Evolutionary conservation across 2,329 filamentous ascomycete genomes (phyloP), one percentile per base, ranked within the genome.

Genomic region (Alternaria sp.): DNA sequence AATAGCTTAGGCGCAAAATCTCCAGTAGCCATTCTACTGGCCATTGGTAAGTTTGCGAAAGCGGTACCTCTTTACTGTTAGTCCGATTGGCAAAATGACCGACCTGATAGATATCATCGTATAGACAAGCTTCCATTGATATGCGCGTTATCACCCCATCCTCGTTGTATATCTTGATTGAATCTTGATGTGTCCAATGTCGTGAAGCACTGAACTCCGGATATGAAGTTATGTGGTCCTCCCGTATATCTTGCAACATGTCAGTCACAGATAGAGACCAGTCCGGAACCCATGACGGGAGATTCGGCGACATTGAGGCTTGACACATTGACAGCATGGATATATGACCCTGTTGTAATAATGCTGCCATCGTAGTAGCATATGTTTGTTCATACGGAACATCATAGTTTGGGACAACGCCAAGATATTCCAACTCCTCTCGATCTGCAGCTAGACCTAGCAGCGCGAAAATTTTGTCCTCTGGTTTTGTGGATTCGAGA

Each of bases 381-480:
- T 55, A 55, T 22, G 14, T 55, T 20, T 55, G 43, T 46, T 55
- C 16, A 8, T 40, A 46, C 5, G 43, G 16, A 18, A 46, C 38
- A 28, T 20, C 20, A 30, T 55, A 69, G 18, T 63, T 52, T 18
- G 60, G 62, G 20, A 61, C 41, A 5, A 65, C 50, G 2, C 54
- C 62, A 28, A 53, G 18, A n/a, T 3, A 0, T 38, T 57, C 18
- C 18, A 67, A 36, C 36, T 69, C 60, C 5, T 67, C 14, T 48
- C 46, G 54, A 64, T 69, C 64, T 41, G 22, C 49, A 46, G 66
- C 55, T 14, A 69, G 52, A 16, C 62, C 62, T 43, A 69, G 18
- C 36, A 69, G 41, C 12, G 62, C 64, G 25, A 65, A 69, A 12
- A 67, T 53, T 30, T 66, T 69, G n/a, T 69, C 64, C 32, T 46